Evolutionary conservation across 768 basidiomycete species (phyloP), one percentile per base, ranked within the genome.

Genomic region (Kwoniella europaea): DNA sequence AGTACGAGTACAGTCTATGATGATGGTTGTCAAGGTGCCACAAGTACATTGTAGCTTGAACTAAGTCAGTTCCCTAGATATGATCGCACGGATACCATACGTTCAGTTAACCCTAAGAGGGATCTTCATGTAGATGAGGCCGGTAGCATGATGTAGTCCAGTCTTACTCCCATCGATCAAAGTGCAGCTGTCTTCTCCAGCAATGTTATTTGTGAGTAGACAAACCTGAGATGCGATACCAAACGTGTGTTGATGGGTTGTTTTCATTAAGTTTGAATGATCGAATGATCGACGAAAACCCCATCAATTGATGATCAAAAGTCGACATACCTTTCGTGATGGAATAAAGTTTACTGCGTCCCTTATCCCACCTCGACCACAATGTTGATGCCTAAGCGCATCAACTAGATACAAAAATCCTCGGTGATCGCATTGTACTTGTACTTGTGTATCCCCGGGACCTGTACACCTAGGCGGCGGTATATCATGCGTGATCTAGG

Each of bases 21-120:
- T 57, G 56, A 24, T 57, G 29, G 56, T 22, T 22, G 29, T 35
- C 22, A 57, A 57, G 56, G 10, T 22, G 56, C 56, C 56, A 57
- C 35, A 35, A 35, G 7, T 6, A 35, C 4, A 4, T 4, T 35
- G 35, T 35, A 13, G 6, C 56, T 13, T 57, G 20, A 3, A 22
- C 57, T 58, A 58, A 41, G 27, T 58, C 57, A 58, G 57, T 58
- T 58, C 57, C 57, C 57, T 58, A 58, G 57, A 58, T 58, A 58
- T 58, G 24, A 58, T 58, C 57, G 57, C 35, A 58, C 57, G 27
- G 57, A 58, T 58, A 20, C 10, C 22, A 4, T 18, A 35, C 35
- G 7, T 24, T 24, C 24, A 24, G 24, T 24, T 24, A 24, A 57
- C 56, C 56, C 56, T 57, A 4, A 35, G 35, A 35, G 35, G 7